Evolutionary conservation across 2,329 filamentous ascomycete species (phyloP).

Genomic region (Paecilomyces niveus): DNA sequence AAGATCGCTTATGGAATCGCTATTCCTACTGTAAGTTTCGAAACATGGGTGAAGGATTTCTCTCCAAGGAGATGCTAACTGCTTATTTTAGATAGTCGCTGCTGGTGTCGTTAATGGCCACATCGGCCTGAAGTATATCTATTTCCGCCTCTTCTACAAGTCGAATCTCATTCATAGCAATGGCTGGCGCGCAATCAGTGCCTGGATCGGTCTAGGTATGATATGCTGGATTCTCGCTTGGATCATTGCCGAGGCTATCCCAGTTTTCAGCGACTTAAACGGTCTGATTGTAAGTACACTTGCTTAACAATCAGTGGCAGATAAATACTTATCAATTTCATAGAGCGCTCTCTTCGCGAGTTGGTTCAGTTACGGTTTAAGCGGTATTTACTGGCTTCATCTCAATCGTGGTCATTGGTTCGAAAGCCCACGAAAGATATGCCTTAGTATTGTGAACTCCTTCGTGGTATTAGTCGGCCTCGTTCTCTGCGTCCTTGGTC

Average conservation of each 20-base stretch:
- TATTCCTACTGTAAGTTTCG: conserved; percentile 47
- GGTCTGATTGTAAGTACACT: conserved; percentile 44
- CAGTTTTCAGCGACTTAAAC: conserved; percentile 60
- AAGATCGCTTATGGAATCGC: conserved; percentile 63
- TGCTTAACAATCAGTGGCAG: conserved; percentile 1
- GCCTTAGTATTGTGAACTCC: no score
- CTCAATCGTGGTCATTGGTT: conserved; percentile 40
- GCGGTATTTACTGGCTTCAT: conserved; percentile 41
- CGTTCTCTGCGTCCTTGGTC: no score
- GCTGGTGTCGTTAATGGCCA: conserved; percentile 64
- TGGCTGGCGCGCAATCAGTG: no score
- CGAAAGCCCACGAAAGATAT: conserved; percentile 37
- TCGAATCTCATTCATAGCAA: conserved; percentile 46
- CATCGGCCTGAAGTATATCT: conserved; percentile 60
- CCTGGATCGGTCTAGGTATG: conserved; percentile 40
- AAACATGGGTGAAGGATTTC: no score
- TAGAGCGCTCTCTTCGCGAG: conserved; percentile 52
- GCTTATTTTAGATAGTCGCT: conserved; percentile 48
- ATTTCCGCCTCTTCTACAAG: conserved; percentile 54
- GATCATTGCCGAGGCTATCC: conserved; percentile 62
- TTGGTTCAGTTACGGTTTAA: conserved; percentile 54
- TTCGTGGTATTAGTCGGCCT: no score
- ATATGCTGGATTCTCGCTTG: conserved; percentile 54
- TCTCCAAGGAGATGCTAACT: no score
- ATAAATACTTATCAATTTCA: conserved; percentile 9